Percentiles rank a stretch among this genome's conserved stretches.
phyloP scores from a whole-genome alignment of 75 land plant genomes.

The Cryptomeria japonica region DNA sequence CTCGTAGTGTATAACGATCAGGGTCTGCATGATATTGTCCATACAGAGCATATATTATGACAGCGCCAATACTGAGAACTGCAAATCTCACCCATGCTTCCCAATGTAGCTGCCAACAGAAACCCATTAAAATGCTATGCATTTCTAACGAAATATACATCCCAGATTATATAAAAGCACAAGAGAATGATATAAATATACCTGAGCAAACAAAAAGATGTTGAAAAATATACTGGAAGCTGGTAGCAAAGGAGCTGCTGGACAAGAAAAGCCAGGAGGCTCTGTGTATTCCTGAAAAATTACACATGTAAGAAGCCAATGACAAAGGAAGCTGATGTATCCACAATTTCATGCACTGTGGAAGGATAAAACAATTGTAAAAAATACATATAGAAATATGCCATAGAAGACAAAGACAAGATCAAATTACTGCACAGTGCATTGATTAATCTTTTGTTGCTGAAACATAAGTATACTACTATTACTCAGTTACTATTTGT shows the following conservation, averaged over 20 bases:
- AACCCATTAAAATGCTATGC: background rate
- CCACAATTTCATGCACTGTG: background rate
- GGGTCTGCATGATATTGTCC: slow-evolving; percentile 86
- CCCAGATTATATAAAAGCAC: background rate
- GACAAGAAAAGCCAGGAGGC: slow-evolving; percentile 90
- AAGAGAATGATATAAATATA: slow-evolving; percentile 13
- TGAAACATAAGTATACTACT: background rate
- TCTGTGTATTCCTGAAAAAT: slow-evolving; percentile 56
- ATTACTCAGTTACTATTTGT: background rate
- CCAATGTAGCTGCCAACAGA: slow-evolving; percentile 73
- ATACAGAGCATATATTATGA: slow-evolving; percentile 70
- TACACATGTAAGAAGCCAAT: background rate
- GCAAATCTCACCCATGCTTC: slow-evolving; percentile 93
- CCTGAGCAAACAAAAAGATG: slow-evolving; percentile 97
- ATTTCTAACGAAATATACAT: background rate
- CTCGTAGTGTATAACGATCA: slow-evolving; percentile 17
- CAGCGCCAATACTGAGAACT: slow-evolving; percentile 48
- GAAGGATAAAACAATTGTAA: background rate
- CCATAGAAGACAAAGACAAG: background rate
- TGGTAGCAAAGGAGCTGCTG: slow-evolving; percentile 81
- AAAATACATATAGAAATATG: background rate
- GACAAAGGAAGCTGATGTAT: background rate
- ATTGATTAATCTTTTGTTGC: background rate
- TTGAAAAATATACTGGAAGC: slow-evolving; percentile 71
- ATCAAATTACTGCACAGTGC: background rate